Evolutionary conservation across 345 rosid species (phyloP).

Genomic region (Ricinus communis): DNA sequence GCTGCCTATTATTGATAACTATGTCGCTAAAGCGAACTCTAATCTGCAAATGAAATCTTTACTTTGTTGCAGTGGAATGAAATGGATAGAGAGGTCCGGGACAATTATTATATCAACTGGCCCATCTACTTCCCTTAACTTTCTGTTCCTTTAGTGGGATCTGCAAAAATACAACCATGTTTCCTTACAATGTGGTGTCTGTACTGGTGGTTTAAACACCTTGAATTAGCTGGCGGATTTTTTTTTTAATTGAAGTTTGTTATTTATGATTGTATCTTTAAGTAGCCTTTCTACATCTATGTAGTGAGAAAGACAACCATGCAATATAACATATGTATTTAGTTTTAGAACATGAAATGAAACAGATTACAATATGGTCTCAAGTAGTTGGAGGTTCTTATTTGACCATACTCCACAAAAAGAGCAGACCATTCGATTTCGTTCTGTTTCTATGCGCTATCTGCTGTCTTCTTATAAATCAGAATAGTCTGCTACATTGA

Average conservation of each 20-base stretch:
- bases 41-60: constrained; percentile 2
- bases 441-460: too few relatives aligned
- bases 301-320: too few relatives aligned
- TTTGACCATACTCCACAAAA: too few relatives aligned
- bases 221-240: neutral
- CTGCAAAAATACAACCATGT: neutral
- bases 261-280: neutral
- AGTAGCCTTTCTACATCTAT: neutral
- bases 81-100: constrained; percentile 69
- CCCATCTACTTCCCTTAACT: constrained; percentile 72
- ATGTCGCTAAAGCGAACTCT: neutral
- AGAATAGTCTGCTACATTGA: neutral
- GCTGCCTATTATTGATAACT: neutral
- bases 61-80: constrained; percentile 70
- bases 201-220: constrained; percentile 2
- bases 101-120: constrained; percentile 79
- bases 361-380: neutral
- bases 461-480: neutral
- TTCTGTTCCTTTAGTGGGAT: neutral
- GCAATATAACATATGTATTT: too few relatives aligned
- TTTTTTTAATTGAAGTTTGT: neutral
- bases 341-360: neutral
- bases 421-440: too few relatives aligned
- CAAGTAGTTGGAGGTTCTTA: neutral
- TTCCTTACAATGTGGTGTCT: neutral